Evolutionary conservation across 768 basidiomycete genomes (phyloP), one percentile per base, ranked within the genome.

Genomic region (Kwoniella dendrophila): DNA sequence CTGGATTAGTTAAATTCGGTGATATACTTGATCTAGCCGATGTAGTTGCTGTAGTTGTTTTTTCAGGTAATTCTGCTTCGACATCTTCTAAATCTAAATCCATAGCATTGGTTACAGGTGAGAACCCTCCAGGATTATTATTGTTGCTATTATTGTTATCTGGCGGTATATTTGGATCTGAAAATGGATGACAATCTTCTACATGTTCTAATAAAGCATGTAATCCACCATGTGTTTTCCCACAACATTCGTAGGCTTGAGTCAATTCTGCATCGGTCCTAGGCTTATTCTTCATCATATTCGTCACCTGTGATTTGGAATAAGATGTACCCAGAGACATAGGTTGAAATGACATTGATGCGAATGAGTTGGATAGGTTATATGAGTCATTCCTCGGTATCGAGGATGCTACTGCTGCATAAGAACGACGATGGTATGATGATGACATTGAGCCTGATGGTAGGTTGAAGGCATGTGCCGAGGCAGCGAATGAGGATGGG

Each of bases 121-220:
- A 70, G 53, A 72, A 75, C 10, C 68, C 68, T 4, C 56, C 49
- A 30, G 57, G 22, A 18, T 40, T 47, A 22, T 40, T 58, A 49
- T 48, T 27, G 20, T 34, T 30, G 26, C 10, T 49, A 26, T 43
- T 41, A 49, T 30, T 40, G 18, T 32, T 58, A 51, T 57, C 33
- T 44, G 63, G 53, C 5, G 64, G 66, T 51, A 61, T 65, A 43
- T 73, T 64, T 24, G 68, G 56, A 38, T 72, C 67, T 14, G 53
- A 50, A 60, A 71, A 72, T 20, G 75, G 74, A 58, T 76, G 75
- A 12, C 60, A 59, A 30, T 75, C 74, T 38, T 76, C 74, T 20
- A 78, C 77, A 53, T 78, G 77, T 56, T 78, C 77, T 40, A 78
- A 50, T 16, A 78, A 56, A 22, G 70, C 75, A 50, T 78, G 77